Conservation (phyloP, 371 early-diverging fungal genomes). For the Mucor velutinosus region DNA sequence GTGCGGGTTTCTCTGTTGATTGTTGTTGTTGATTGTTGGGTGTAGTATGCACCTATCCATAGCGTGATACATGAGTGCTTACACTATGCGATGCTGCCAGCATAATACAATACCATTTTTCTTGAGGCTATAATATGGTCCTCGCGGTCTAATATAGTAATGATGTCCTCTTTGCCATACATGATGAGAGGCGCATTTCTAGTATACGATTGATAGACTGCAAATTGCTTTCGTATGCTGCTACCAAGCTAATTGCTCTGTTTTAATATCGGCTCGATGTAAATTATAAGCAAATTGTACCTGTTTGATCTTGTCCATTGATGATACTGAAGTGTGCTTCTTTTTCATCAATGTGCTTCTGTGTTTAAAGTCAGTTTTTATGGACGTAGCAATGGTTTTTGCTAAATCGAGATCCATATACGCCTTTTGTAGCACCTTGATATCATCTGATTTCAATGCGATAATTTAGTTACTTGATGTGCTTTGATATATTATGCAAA, state of each 20-base stretch:
- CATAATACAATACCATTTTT: background rate
- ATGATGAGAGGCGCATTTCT: slow-evolving; percentile 32
- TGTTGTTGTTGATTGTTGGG: background rate
- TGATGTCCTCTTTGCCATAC: slow-evolving; percentile 35
- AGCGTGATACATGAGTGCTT: background rate
- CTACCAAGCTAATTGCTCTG: slow-evolving; percentile 25
- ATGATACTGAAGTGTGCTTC: background rate
- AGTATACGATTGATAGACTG: slow-evolving; percentile 36
- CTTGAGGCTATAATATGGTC: slow-evolving; percentile 7
- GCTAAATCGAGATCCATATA: slow-evolving; percentile 32
- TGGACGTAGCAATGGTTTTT: slow-evolving; percentile 30
- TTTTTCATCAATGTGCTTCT: slow-evolving; percentile 36
- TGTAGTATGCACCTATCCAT: background rate
- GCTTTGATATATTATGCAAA: background rate
- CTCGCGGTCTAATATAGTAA: slow-evolving; percentile 22
- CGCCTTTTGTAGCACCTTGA: slow-evolving; percentile 28
- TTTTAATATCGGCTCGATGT: background rate
- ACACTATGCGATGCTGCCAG: background rate
- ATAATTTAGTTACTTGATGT: background rate
- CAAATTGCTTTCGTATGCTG: slow-evolving; percentile 33
- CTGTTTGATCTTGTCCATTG: slow-evolving; percentile 5
- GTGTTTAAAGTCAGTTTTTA: slow-evolving; percentile 30
- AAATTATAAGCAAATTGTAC: background rate
- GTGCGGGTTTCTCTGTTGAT: background rate
- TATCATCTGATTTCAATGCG: slow-evolving; percentile 18